Conservation (phyloP, 441 rosid species). For the Mallotus repandus region DNA sequence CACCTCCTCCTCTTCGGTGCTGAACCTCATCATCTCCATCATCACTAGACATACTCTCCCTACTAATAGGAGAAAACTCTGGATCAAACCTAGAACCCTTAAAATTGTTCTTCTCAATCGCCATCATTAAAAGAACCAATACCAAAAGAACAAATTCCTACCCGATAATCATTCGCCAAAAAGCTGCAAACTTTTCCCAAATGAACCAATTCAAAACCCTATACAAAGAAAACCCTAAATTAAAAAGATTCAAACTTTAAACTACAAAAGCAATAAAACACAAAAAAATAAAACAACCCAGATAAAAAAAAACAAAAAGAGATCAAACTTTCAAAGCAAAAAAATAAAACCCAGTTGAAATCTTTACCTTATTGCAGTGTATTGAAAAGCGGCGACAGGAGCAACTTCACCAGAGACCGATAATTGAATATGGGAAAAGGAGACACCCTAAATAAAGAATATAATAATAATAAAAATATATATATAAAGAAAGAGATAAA, state of each 20-base stretch:
- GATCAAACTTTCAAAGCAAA: background rate
- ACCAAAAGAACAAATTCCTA: background rate
- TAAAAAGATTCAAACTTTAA: conserved; percentile 24
- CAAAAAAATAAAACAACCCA: background rate
- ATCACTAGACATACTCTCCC: conserved; percentile 75
- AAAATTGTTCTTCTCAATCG: conserved; percentile 92
- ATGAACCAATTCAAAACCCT: conserved; percentile 39
- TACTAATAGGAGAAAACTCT: conserved; percentile 78
- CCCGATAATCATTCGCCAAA: conserved; percentile 6
- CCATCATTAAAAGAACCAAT: conserved; percentile 43
- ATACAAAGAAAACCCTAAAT: conserved; percentile 22
- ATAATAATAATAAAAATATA: background rate
- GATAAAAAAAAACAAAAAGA: conserved; percentile 5
- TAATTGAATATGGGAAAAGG: background rate
- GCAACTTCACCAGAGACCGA: conserved; percentile 13
- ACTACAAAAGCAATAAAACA: conserved; percentile 14
- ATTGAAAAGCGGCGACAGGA: conserved; percentile 19
- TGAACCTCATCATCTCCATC: conserved; percentile 69
- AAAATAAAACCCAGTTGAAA: conserved; percentile 12
- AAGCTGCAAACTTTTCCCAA: conserved; percentile 9
- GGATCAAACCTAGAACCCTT: conserved; percentile 78
- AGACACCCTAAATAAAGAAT: conserved; percentile 54
- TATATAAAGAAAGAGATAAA: background rate
- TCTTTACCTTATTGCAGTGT: conserved; percentile 31
- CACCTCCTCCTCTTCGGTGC: conserved; percentile 23